Conservation (phyloP, 257 asterid species). For the Solanum pimpinellifolium region DNA sequence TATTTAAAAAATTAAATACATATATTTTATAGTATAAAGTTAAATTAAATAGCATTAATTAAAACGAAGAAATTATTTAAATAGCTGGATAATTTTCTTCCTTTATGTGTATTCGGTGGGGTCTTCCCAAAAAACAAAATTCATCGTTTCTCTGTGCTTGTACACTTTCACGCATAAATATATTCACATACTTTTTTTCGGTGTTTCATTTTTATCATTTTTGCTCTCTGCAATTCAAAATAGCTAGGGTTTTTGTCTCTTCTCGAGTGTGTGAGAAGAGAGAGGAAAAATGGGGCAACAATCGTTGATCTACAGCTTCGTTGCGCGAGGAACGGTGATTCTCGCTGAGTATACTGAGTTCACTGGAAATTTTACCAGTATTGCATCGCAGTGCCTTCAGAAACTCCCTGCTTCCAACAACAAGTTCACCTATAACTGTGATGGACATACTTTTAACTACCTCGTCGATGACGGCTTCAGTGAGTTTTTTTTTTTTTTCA, state of each 20-base stretch:
- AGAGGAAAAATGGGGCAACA: conserved; percentile 44
- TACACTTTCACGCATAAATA: conserved; percentile 1
- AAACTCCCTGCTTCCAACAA: conserved; percentile 85
- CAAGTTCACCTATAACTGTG: conserved; percentile 93
- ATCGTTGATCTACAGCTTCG: conserved; percentile 95
- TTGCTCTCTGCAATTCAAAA: not conserved
- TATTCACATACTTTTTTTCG: not conserved
- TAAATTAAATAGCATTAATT: too few relatives aligned
- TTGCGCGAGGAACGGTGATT: conserved; percentile 85
- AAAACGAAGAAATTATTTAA: too few relatives aligned
- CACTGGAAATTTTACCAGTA: conserved; percentile 86
- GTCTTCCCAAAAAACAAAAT: not conserved
- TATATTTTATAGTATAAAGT: too few relatives aligned
- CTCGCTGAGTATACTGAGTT: conserved; percentile 80
- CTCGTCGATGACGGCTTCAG: conserved; percentile 90
- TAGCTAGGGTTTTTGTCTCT: conserved; percentile 31
- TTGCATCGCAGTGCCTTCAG: conserved; percentile 93
- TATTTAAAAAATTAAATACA: not conserved
- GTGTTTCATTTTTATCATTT: not conserved
- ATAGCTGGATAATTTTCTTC: not conserved
- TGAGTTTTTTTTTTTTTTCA: conserved; percentile 10
- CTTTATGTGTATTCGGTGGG: not conserved
- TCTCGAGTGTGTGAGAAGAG: not conserved
- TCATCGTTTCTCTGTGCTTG: not conserved
- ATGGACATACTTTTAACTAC: conserved; percentile 89